Base-by-base conservation (phyloP, 1,139 yeast genomes). In the Ogataea hybrid region DNA sequence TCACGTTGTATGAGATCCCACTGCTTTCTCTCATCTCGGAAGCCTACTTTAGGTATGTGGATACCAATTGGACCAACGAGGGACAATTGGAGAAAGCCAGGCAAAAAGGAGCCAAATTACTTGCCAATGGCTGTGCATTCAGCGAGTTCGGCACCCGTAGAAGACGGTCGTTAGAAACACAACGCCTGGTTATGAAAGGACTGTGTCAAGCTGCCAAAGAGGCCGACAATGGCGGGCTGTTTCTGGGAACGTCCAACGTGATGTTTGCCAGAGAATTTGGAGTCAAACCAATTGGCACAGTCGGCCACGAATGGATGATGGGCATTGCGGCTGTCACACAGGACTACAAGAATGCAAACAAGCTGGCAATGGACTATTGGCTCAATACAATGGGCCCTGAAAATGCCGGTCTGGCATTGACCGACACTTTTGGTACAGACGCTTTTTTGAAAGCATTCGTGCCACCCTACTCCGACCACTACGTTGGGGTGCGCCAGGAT, bases 301-400 rank as follows among this genome's bases (percentile, higher is more conserved):
- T 94, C 18, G 99, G 97, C 0, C 99, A 92, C 63, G 99, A 92
- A 67, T 90, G 97, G 96, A 86, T 87, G 69, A 92, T 92, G 99
- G 99, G 97, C 4, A 80, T 90, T 45, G 99, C 97, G 0, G 84
- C 98, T 2, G 75, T 84, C 37, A 80, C 88, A 1, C 81, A 83
- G 52, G 89, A 90, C 58, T 92, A 92, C 58, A 51, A 56, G 1
- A 65, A 75, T 49, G 97, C 97, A 10, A 92, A 92, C 62, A 70
- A 70, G 49, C 53, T 63, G 28, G 85, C 97, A 2, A 82, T 94
- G 92, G 86, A 88, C 48, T 78, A 77, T 54, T 92, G 97, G 97
- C 64, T 88, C 32, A 69, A 77, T 28, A 85, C 96, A 0, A 85
- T 88, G 61, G 97, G 96, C 1, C 61, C 73, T 0, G 65, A 71